Evolutionary conservation across 441 rosid genomes (phyloP).

Genomic region (Populus trichocarpa): DNA sequence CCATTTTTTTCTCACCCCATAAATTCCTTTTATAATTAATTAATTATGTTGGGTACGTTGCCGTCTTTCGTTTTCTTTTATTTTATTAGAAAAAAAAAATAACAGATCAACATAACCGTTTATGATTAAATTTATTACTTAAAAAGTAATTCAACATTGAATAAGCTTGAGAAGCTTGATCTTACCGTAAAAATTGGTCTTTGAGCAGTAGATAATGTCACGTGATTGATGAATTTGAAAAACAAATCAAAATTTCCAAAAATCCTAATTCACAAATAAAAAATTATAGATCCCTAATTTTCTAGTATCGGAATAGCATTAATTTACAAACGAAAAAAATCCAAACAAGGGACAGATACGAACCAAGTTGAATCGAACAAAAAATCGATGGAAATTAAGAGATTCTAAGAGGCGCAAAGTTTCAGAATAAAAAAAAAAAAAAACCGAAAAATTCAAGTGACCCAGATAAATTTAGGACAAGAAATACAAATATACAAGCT

Average conservation of each 20-base stretch:
- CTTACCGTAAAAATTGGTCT: constrained; percentile 24
- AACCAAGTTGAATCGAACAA: not conserved
- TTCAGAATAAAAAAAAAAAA: not conserved
- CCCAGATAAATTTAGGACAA: constrained; percentile 13
- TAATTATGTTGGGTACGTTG: not conserved
- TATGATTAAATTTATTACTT: no score
- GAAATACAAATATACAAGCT: not conserved
- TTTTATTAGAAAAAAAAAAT: not conserved
- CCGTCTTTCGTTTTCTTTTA: not conserved
- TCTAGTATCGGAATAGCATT: not conserved
- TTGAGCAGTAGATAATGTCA: not conserved
- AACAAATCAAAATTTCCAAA: not conserved
- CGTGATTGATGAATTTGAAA: not conserved
- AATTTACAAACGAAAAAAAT: not conserved
- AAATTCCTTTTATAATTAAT: not conserved
- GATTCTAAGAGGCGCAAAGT: not conserved
- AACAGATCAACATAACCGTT: not conserved
- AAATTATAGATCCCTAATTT: constrained; percentile 6
- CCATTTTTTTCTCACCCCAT: not conserved
- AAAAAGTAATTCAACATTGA: not conserved
- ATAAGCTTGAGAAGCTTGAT: constrained; percentile 1
- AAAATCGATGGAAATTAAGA: not conserved
- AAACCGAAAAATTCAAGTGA: not conserved
- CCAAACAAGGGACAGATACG: not conserved
- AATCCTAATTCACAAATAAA: not conserved